Evolutionary conservation across 1,284 basidiomycete genomes (phyloP), one percentile per base, ranked within the genome.

Genomic region (Xerocomus nothofagi): DNA sequence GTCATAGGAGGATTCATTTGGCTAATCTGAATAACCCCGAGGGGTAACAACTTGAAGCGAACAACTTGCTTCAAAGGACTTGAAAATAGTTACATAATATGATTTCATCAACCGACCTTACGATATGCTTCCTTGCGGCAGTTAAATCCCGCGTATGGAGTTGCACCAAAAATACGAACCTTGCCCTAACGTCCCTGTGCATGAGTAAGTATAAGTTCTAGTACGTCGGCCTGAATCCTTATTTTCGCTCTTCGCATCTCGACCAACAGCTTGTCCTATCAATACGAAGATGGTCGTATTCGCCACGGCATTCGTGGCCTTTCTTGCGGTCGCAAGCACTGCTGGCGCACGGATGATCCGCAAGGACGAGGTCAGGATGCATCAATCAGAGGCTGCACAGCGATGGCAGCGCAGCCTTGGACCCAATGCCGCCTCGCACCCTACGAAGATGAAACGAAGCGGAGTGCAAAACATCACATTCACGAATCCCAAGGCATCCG

Each of bases 401-500:
- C 68, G 71, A 40, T 79, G 67, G 57, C 53, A 61, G n/a, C 55
- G 59, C 9, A 21, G 57, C 45, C 51, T 59, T 29, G 55, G 62
- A 15, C 60, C 58, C n/a, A n/a, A n/a, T 49, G 53, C 59, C 1
- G 10, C 10, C 20, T 33, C 23, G 3, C 30, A n/a, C 54, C 10
- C 50, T 23, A 18, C 30, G 49, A 32, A 50, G 17, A 12, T 18
- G 17, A 54, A 53, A 42, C 54, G 40, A 39, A 40, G 43, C 7
- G 56, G 50, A 4, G 71, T 74, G 23, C 76, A 84, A 66, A 87
- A 86, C 56, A 85, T 89, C 59, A 87, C 84, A 0, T 89, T 89
- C 65, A 68, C 73, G 3, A 86, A 88, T 57, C 83, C 84, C 3
- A 76, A 72, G 48, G 86, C 86, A 14, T 80, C 80, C 20, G 69